A percentile compares a stretch with the other conserved stretches of the same genome.
Conservation (phyloP, 371 early-diverging fungal species). For the Paramicrosporidium saccamoebae region DNA sequence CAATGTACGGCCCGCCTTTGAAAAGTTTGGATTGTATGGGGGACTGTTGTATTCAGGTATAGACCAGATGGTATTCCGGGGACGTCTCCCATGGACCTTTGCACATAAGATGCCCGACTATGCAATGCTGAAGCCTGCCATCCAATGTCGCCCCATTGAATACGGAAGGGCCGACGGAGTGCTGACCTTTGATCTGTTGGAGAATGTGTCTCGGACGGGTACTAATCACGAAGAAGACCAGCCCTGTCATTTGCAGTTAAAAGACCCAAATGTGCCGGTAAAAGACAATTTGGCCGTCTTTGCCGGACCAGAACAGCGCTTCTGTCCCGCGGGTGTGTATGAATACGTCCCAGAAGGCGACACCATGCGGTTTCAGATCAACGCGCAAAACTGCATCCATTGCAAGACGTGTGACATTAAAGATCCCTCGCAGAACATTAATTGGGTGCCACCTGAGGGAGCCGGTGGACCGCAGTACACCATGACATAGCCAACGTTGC, state of each 20-base stretch:
- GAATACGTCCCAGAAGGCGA: constrained; percentile 87
- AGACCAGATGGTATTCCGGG: constrained; percentile 54
- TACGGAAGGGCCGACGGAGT: constrained; percentile 92
- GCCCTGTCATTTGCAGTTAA: constrained; percentile 59
- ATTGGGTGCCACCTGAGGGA: constrained; percentile 95
- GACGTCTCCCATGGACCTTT: constrained; percentile 72
- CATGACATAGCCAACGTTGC: no score
- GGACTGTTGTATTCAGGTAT: constrained; percentile 62
- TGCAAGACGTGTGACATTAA: constrained; percentile 98
- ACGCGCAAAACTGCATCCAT: constrained; percentile 89
- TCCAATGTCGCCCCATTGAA: constrained; percentile 44
- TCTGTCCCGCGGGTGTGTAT: constrained; percentile 94
- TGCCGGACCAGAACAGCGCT: constrained; percentile 81
- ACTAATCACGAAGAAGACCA: constrained; percentile 87
- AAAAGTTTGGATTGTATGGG: constrained; percentile 48
- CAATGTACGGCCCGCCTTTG: constrained; percentile 73
- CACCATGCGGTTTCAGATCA: constrained; percentile 76
- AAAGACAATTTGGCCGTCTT: constrained; percentile 42
- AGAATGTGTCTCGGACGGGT: constrained; percentile 64
- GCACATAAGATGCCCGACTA: constrained; percentile 57
- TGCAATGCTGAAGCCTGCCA: constrained; percentile 28
- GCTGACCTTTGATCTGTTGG: constrained; percentile 67
- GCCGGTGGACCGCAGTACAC: constrained; percentile 60
- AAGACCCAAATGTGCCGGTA: constrained; percentile 29
- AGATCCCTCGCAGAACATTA: constrained; percentile 89